These are phyloP conservation scores for Artemisia annua DNA, from an alignment of 129 eudicot species.

Conservation along the genomic window DNA sequence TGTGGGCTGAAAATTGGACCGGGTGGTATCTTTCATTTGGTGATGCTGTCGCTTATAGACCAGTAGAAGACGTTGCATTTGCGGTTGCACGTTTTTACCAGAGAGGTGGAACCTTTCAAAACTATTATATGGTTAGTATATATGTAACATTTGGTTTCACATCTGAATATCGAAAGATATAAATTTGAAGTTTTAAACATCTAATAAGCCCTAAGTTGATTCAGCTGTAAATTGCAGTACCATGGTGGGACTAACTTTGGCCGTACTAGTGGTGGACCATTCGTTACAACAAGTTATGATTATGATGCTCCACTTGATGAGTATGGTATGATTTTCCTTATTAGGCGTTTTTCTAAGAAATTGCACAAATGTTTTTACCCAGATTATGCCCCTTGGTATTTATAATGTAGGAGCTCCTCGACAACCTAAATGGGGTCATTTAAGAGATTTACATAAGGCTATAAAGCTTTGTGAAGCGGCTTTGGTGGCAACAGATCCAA, in stretches of 20 bases:
- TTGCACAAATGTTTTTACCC: too few species aligned
- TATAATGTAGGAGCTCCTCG: slow-evolving; percentile 4
- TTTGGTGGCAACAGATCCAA: slow-evolving; percentile 43
- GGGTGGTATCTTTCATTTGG: too few species aligned
- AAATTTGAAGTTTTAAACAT: too few species aligned
- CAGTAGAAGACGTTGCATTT: slow-evolving; percentile 39
- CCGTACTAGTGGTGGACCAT: slow-evolving; percentile 15
- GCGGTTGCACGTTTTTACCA: slow-evolving; percentile 39
- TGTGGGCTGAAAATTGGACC: too few species aligned
- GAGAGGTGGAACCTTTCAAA: slow-evolving; percentile 36
- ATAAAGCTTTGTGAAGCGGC: slow-evolving; percentile 50
- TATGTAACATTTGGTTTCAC: too few species aligned
- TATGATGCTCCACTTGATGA: too few species aligned
- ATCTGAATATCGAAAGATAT: too few species aligned
- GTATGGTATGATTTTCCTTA: too few species aligned
- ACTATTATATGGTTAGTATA: slow-evolving; percentile 37
- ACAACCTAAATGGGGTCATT: slow-evolving; percentile 55
- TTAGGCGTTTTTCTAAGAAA: neutral
- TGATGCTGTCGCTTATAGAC: too few species aligned
- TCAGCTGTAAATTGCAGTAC: slow-evolving; percentile 25
- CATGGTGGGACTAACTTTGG: slow-evolving; percentile 52
- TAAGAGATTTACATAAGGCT: slow-evolving; percentile 52
- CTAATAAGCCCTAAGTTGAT: too few species aligned
- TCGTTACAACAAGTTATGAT: too few species aligned
- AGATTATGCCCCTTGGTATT: too few species aligned